These are phyloP conservation scores for Leishmania major DNA, from an alignment of 208 protist species.

Conservation along the genomic window DNA sequence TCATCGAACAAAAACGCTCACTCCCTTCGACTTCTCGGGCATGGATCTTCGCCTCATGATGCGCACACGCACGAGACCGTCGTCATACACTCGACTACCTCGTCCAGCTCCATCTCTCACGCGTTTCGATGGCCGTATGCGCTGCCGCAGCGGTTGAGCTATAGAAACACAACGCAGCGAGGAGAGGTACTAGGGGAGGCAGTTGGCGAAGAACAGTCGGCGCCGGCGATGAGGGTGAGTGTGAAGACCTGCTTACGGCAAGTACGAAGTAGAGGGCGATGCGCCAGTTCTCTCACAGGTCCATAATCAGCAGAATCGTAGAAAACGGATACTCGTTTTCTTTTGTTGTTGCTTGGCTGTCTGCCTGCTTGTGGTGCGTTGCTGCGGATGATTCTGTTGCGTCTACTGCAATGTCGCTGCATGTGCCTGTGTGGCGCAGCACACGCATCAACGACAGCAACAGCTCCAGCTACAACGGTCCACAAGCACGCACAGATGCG, in stretches of 20 bases:
- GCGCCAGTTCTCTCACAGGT: background rate
- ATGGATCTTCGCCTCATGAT: background rate
- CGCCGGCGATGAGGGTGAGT: background rate
- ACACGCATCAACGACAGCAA: background rate
- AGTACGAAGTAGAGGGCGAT: constrained; percentile 3
- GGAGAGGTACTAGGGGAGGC: background rate
- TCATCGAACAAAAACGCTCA: constrained; percentile 14
- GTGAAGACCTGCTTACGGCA: background rate
- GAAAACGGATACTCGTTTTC: background rate
- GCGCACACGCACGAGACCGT: background rate
- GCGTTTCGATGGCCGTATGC: background rate
- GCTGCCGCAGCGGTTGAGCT: no score
- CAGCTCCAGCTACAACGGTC: background rate
- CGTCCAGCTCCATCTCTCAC: background rate
- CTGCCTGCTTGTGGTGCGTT: background rate
- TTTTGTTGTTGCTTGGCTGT: background rate
- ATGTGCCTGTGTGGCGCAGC: background rate
- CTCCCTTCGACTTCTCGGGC: constrained; percentile 3
- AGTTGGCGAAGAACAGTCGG: background rate
- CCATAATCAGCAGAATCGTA: background rate
- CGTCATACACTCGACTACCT: background rate
- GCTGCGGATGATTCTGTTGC: background rate
- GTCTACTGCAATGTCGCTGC: background rate
- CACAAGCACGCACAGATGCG: background rate
- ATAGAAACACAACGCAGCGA: background rate